Conservation (phyloP, 2,329 filamentous ascomycete genomes). For the Onygenales sp. region DNA sequence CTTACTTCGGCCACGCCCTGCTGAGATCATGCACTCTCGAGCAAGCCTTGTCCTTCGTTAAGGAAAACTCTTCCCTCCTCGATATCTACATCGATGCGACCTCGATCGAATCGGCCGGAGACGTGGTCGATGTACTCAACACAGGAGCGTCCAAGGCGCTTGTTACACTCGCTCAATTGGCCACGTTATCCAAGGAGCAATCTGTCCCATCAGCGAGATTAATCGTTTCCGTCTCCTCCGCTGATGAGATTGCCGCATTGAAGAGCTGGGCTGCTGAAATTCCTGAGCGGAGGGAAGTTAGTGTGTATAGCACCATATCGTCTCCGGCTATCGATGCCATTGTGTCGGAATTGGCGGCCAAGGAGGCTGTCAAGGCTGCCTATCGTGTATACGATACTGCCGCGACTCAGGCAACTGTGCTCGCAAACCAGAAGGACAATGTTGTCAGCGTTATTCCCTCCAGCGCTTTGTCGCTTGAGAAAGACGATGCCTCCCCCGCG, state of each 20-base stretch:
- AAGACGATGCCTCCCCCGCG: conserved; percentile 52
- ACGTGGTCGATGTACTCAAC: conserved; percentile 73
- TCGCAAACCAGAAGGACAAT: conserved; percentile 36
- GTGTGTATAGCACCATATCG: conserved; percentile 19
- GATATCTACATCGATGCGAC: conserved; percentile 70
- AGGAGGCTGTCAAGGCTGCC: conserved; percentile 27
- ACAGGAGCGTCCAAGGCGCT: conserved; percentile 78
- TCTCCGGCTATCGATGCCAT: conserved; percentile 20
- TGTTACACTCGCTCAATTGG: conserved; percentile 61
- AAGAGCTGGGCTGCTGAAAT: conserved; percentile 31
- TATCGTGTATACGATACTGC: conserved; percentile 25
- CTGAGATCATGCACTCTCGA: conserved; percentile 37
- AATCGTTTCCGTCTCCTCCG: conserved; percentile 42
- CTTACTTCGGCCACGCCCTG: conserved; percentile 51
- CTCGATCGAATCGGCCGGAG: conserved; percentile 55
- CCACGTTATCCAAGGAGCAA: conserved; percentile 41
- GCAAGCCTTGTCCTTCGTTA: conserved; percentile 43
- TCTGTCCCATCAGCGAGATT: conserved; percentile 47
- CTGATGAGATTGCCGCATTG: conserved; percentile 28
- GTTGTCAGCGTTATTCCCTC: conserved; percentile 69
- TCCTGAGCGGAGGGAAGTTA: conserved; percentile 21
- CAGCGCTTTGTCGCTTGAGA: conserved; percentile 57
- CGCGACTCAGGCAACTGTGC: conserved; percentile 39
- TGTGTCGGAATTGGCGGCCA: conserved; percentile 25
- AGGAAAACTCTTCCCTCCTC: conserved; percentile 46